A percentile compares a stretch with the other conserved stretches of the same genome.
These are phyloP conservation scores for Zymoseptoria passerinii DNA, from an alignment of 2,329 filamentous ascomycete genomes.

Conservation along the genomic window DNA sequence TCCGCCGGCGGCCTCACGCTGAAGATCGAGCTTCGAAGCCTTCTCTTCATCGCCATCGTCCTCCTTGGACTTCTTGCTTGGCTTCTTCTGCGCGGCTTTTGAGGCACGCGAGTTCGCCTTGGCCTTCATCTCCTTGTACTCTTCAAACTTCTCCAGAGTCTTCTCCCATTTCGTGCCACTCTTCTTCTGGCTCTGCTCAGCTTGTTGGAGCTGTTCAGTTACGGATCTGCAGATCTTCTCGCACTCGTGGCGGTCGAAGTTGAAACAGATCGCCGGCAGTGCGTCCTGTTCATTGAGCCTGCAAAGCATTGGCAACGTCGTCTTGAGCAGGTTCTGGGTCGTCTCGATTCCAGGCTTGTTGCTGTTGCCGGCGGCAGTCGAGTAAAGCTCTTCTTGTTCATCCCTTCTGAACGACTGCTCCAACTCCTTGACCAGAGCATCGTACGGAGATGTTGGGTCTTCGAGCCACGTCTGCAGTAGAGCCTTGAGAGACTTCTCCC, in stretches of 20 bases:
- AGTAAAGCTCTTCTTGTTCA: constrained; percentile 18
- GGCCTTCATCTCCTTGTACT: constrained; percentile 45
- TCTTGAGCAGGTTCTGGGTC: constrained; percentile 29
- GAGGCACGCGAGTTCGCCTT: constrained; percentile 31
- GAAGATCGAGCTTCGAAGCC: constrained; percentile 48
- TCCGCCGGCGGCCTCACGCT: constrained; percentile 47
- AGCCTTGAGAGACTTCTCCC: constrained; percentile 55
- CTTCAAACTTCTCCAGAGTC: constrained; percentile 50
- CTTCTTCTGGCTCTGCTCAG: constrained; percentile 51
- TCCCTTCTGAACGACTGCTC: constrained; percentile 22
- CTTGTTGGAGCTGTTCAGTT: constrained; percentile 44
- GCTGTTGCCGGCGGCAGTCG: constrained; percentile 11
- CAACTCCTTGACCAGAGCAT: constrained; percentile 44
- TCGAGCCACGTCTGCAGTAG: constrained; percentile 54
- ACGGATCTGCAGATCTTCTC: constrained; percentile 50
- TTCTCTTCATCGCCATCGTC: constrained; percentile 35
- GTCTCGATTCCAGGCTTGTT: constrained; percentile 6
- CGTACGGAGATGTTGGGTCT: constrained; percentile 46
- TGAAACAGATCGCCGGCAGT: constrained; percentile 68
- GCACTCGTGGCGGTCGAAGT: constrained; percentile 61
- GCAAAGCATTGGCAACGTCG: constrained; percentile 50
- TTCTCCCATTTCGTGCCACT: constrained; percentile 52
- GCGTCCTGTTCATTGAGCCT: constrained; percentile 56
- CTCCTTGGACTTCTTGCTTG: constrained; percentile 35
- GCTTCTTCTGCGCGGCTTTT: constrained; percentile 33